These are phyloP conservation scores for Kernera saxatilis DNA, from an alignment of 345 rosid species.

Conservation along the genomic window DNA sequence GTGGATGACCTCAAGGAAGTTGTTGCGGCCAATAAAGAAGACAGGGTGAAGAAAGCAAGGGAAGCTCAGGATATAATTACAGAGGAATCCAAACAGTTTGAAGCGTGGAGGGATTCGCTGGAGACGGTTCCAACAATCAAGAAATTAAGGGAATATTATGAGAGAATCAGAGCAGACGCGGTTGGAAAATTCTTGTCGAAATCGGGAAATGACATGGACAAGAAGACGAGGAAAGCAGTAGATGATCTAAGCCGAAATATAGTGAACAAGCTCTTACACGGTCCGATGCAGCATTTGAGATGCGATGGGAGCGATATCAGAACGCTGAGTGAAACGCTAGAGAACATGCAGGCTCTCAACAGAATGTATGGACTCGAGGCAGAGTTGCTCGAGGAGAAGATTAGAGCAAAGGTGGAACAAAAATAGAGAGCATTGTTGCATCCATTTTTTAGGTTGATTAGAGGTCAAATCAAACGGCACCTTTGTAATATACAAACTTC, in stretches of 20 bases:
- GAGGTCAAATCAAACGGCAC: neutral
- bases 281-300: slow-evolving; percentile 96
- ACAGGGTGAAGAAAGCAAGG: slow-evolving; percentile 74
- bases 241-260: slow-evolving; percentile 85
- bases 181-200: slow-evolving; percentile 75
- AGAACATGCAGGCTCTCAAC: slow-evolving; percentile 91
- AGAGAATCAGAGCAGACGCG: slow-evolving; percentile 62
- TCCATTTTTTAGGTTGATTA: slow-evolving; percentile 12
- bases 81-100: slow-evolving; percentile 79
- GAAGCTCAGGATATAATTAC: slow-evolving; percentile 82
- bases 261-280: slow-evolving; percentile 80
- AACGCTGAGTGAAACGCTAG: slow-evolving; percentile 71
- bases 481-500: slow-evolving; percentile 13
- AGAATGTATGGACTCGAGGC: slow-evolving; percentile 85
- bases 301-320: slow-evolving; percentile 74
- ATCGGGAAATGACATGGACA: slow-evolving; percentile 65
- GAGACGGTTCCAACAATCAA: slow-evolving; percentile 95
- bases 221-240: slow-evolving; percentile 70
- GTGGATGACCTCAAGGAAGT: slow-evolving; percentile 97
- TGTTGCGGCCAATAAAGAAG: slow-evolving; percentile 97
- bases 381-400: slow-evolving; percentile 74
- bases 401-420: slow-evolving; percentile 61
- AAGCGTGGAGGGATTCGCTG: slow-evolving; percentile 91
- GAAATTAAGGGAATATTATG: slow-evolving; percentile 81
- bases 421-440: slow-evolving; percentile 30